A percentile compares a stretch with the other conserved stretches of the same genome.
These are phyloP conservation scores for Asterionellopsis glacialis DNA, from an alignment of 108 stramenopile genomes.

Conservation along the genomic window DNA sequence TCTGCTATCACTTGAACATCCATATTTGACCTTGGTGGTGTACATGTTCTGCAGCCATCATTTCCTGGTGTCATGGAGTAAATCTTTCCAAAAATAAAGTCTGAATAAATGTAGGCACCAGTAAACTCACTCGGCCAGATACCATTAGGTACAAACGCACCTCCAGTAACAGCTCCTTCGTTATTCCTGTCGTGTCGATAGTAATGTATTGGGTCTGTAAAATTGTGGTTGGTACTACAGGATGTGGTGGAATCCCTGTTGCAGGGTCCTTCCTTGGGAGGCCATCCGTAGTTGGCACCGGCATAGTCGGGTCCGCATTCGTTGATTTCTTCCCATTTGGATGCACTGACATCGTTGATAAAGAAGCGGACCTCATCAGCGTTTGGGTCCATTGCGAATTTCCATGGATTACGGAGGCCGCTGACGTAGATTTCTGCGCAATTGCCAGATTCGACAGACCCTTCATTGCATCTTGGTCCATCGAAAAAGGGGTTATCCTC, in stretches of 20 bases:
- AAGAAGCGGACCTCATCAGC: conserved; percentile 7
- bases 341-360: conserved; percentile 24
- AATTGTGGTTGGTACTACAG: conserved; percentile 4
- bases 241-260: not conserved
- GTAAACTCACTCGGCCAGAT: conserved; percentile 24
- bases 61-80: conserved; percentile 11
- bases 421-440: conserved; percentile 20
- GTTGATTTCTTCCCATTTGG: conserved; percentile 29
- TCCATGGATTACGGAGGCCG: conserved; percentile 33
- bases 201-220: conserved; percentile 18
- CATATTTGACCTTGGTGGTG: conserved; percentile 3
- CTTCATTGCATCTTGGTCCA: not conserved
- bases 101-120: conserved; percentile 18
- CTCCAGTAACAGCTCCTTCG: conserved; percentile 18
- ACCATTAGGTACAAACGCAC: conserved; percentile 19
- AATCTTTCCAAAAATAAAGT: conserved; percentile 22
- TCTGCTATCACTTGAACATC: not conserved
- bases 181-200: conserved; percentile 19
- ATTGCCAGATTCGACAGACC: not conserved
- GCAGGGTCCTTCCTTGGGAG: conserved; percentile 25
- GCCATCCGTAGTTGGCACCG: conserved; percentile 26
- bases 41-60: conserved; percentile 15
- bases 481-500: conserved; percentile 22
- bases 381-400: conserved; percentile 28
- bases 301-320: conserved; percentile 9